phyloP scores from a whole-genome alignment of 2,329 filamentous ascomycete species.

The Cladophialophora yegresii region DNA sequence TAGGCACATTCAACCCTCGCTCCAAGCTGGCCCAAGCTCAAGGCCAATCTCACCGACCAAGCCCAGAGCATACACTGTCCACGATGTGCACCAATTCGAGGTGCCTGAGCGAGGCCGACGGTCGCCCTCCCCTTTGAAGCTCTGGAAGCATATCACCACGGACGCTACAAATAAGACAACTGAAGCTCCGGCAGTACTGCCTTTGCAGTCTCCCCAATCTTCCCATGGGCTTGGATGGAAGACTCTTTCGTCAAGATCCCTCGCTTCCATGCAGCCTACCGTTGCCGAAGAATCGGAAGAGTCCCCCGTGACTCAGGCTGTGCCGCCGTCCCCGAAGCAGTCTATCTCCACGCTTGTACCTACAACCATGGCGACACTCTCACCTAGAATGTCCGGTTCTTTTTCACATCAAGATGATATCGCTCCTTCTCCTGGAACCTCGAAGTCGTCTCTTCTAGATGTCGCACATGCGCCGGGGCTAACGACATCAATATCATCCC shows the following conservation, averaged over 20 bases:
- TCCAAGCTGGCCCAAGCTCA: conserved; percentile 7
- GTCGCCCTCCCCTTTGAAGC: conserved; percentile 2
- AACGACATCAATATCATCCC: not conserved
- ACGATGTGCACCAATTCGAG: conserved; percentile 9
- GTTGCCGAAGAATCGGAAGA: conserved; percentile 32
- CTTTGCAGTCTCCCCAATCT: not conserved
- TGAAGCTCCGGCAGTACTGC: not conserved
- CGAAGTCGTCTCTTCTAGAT: conserved; percentile 11
- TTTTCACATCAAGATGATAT: not conserved
- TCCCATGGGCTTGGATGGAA: not conserved
- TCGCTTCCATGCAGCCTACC: conserved; percentile 29
- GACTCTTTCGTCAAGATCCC: conserved; percentile 12
- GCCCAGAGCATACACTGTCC: conserved; percentile 16
- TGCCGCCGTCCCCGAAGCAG: conserved; percentile 1
- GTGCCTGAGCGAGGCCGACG: not conserved
- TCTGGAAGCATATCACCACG: not conserved
- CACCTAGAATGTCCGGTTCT: conserved; percentile 2
- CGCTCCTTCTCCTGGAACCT: conserved; percentile 1
- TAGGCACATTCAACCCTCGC: conserved; percentile 2
- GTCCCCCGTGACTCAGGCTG: not conserved
- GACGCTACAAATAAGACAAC: not conserved
- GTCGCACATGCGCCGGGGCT: not conserved
- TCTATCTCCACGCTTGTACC: conserved; percentile 1
- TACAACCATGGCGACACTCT: conserved; percentile 1
- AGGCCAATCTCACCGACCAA: conserved; percentile 11